Conservation (phyloP, 192 early-diverging fungal genomes). For the Backusella mclennaniae region DNA sequence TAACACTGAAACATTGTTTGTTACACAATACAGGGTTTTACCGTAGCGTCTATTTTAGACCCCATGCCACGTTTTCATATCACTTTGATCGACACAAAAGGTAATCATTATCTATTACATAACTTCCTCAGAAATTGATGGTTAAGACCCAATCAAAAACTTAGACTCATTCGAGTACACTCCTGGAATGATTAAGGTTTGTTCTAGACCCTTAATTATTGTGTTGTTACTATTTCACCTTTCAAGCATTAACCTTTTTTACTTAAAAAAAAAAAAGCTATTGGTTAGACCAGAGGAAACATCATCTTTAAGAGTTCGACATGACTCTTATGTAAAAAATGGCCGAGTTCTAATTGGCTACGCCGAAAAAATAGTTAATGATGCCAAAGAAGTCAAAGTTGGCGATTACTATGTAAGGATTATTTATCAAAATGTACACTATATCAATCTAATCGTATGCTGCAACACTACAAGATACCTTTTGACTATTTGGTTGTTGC, state of each 20-base stretch:
- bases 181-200: constrained; percentile 30
- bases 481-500: constrained; percentile 40
- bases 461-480: constrained; percentile 15
- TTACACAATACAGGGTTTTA: constrained; percentile 32
- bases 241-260: background rate
- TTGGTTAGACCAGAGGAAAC: constrained; percentile 29
- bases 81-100: constrained; percentile 37
- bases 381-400: constrained; percentile 20
- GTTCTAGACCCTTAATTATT: background rate
- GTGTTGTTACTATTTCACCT: background rate
- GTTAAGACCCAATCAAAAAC: background rate
- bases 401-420: constrained; percentile 22
- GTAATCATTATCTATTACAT: constrained; percentile 9
- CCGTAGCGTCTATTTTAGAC: constrained; percentile 37
- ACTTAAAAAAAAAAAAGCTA: background rate
- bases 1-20: background rate
- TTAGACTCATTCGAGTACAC: constrained; percentile 42
- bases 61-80: constrained; percentile 39
- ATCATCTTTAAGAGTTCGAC: constrained; percentile 29
- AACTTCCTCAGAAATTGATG: background rate
- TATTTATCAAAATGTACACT: background rate
- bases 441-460: background rate
- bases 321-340: constrained; percentile 39
- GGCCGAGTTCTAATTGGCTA: constrained; percentile 34
- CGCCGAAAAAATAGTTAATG: constrained; percentile 18